Evolutionary conservation across 306 rosid genomes (phyloP).

Genomic region (Dalbergia cultrata): DNA sequence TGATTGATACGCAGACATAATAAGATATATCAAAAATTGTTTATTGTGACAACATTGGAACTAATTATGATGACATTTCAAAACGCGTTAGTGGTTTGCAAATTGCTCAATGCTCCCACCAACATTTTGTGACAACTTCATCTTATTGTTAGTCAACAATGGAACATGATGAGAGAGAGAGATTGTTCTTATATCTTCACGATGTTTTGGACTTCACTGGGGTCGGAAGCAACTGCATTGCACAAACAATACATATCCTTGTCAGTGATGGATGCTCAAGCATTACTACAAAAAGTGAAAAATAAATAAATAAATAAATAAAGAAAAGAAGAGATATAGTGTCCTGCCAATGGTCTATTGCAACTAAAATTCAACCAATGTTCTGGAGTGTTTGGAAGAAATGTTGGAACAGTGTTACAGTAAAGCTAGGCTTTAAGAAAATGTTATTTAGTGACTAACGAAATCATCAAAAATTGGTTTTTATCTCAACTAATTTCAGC

Average conservation of each 20-base stretch:
- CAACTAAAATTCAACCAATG: neutral
- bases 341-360: no score
- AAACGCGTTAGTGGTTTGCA: neutral
- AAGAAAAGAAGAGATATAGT: no score
- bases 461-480: no score
- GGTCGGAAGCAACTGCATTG: slow-evolving; percentile 85
- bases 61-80: slow-evolving; percentile 7
- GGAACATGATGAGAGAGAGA: slow-evolving; percentile 23
- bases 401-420: no score
- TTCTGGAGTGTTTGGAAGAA: no score
- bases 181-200: slow-evolving; percentile 51
- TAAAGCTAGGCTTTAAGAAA: no score
- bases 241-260: slow-evolving; percentile 37
- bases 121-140: no score
- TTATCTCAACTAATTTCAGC: no score
- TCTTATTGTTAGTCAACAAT: neutral
- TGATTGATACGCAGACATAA: neutral
- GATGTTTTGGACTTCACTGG: slow-evolving; percentile 72
- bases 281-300: slow-evolving; percentile 20
- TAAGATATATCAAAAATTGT: neutral
- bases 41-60: neutral
- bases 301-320: no score
- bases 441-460: no score
- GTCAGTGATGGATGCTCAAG: slow-evolving; percentile 31
- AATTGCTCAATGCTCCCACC: no score